Evolutionary conservation across 75 land plant species (phyloP).

Genomic region (Pinus tabuliformis): DNA sequence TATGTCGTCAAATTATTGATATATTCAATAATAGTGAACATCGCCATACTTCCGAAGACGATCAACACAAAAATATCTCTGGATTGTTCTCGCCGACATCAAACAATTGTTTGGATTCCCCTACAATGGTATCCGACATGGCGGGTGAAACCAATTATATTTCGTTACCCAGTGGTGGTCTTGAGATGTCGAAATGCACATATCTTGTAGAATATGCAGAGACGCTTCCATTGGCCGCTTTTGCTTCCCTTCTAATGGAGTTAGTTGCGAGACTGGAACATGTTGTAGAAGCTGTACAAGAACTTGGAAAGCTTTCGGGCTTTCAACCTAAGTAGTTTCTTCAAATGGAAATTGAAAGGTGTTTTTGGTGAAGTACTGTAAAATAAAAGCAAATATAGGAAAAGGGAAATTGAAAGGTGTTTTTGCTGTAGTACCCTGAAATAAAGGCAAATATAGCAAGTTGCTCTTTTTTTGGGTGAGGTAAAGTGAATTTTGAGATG

Average conservation of each 20-base stretch:
- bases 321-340: slow-evolving; percentile 15
- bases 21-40: neutral
- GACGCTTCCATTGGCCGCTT: slow-evolving; percentile 10
- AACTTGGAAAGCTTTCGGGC: slow-evolving; percentile 31
- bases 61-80: neutral
- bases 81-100: neutral
- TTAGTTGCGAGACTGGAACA: slow-evolving; percentile 33
- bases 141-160: neutral
- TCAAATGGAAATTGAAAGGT: too few species aligned
- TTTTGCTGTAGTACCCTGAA: too few species aligned
- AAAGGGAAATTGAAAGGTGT: too few species aligned
- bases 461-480: too few species aligned
- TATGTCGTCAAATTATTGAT: neutral
- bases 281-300: slow-evolving; percentile 42
- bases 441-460: too few species aligned
- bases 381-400: too few species aligned
- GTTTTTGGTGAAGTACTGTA: too few species aligned
- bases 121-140: too few species aligned
- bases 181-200: neutral
- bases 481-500: too few species aligned
- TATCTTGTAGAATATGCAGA: neutral
- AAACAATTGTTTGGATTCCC: neutral
- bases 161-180: neutral
- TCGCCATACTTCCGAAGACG: neutral
- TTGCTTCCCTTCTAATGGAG: slow-evolving; percentile 32